These are phyloP conservation scores for Vaccinium darrowii DNA, from an alignment of 148 eudicot species.

Conservation along the genomic window DNA sequence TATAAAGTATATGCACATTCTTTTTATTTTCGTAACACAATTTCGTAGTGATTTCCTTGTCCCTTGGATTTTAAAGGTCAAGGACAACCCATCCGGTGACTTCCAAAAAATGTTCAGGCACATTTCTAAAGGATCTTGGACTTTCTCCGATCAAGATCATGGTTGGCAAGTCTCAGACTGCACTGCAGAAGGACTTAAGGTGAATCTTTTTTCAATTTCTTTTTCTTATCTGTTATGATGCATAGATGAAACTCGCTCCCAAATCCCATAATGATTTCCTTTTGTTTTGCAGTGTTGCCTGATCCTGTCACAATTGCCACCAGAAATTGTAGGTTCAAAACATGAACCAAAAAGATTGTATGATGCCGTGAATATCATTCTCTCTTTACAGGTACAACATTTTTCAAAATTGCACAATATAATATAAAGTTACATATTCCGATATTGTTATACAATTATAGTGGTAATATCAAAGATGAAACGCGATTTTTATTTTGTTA, in stretches of 20 bases:
- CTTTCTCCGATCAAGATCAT: slow-evolving; percentile 51
- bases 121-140: slow-evolving; percentile 58
- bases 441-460: not conserved
- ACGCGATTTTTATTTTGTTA: not conserved
- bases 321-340: slow-evolving; percentile 42
- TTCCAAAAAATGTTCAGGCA: slow-evolving; percentile 49
- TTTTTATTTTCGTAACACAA: not conserved
- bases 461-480: not conserved
- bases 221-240: not conserved
- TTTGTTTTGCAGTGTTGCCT: slow-evolving; percentile 36
- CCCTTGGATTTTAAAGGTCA: slow-evolving; percentile 26
- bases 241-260: not conserved
- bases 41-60: not conserved
- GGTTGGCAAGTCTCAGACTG: slow-evolving; percentile 70
- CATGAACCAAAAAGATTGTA: slow-evolving; percentile 27
- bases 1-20: not conserved
- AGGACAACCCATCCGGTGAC: slow-evolving; percentile 44
- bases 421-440: not conserved
- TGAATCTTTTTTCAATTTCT: not conserved
- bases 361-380: slow-evolving; percentile 50
- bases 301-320: slow-evolving; percentile 36
- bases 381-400: slow-evolving; percentile 41
- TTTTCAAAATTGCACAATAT: not conserved
- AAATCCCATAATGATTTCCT: not conserved
- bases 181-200: slow-evolving; percentile 64